These are phyloP conservation scores for Takashimella koratensis DNA, from an alignment of 1,284 basidiomycete species.

Conservation along the genomic window DNA sequence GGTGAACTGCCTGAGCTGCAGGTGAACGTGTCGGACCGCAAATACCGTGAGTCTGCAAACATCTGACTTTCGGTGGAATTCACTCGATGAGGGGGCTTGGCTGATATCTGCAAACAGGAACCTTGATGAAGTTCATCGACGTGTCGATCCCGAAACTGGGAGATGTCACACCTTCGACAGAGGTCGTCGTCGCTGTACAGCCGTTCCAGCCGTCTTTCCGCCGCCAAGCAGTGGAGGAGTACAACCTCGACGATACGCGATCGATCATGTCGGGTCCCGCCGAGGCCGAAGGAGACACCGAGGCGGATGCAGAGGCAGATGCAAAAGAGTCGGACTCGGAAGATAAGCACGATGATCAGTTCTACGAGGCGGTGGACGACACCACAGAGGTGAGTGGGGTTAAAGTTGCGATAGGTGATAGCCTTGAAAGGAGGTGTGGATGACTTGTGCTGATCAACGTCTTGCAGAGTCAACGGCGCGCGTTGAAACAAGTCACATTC, in stretches of 20 bases:
- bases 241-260: conserved; percentile 61
- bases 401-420: too few relatives aligned
- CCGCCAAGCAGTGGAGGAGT: conserved; percentile 54
- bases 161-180: conserved; percentile 41
- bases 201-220: conserved; percentile 51
- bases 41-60: conserved; percentile 61
- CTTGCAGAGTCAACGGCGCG: conserved; percentile 34
- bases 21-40: conserved; percentile 91
- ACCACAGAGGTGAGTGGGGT: conserved; percentile 56
- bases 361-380: conserved; percentile 72
- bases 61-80: conserved; percentile 8
- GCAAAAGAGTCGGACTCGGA: conserved; percentile 29
- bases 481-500: conserved; percentile 76
- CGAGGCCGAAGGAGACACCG: conserved; percentile 49
- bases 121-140: conserved; percentile 88
- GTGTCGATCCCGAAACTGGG: conserved; percentile 84
- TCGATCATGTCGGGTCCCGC: conserved; percentile 25
- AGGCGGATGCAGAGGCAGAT: conserved; percentile 14
- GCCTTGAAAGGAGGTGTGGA: too few relatives aligned
- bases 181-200: conserved; percentile 19
- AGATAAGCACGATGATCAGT: conserved; percentile 56
- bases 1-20: conserved; percentile 85
- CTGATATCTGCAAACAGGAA: conserved; percentile 49
- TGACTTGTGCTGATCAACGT: background rate
- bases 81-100: background rate